These are phyloP conservation scores for Ceratocystis papillata DNA, from an alignment of 2,329 filamentous ascomycete genomes.

Conservation along the genomic window DNA sequence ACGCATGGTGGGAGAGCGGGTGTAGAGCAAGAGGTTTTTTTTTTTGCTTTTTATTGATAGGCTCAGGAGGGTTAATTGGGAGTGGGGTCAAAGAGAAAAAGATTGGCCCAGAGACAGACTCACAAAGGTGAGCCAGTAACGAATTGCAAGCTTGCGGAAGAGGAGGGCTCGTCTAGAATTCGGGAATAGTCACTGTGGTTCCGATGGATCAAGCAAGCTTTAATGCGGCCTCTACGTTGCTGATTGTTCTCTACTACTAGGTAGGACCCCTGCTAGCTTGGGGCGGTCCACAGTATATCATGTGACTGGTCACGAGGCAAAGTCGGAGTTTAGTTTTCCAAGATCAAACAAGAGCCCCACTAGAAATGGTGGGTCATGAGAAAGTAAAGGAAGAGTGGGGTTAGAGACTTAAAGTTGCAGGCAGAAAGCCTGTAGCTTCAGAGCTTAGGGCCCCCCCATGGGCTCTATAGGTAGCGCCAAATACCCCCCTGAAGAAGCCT, in stretches of 20 bases:
- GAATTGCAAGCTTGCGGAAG: neutral
- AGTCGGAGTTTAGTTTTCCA: neutral
- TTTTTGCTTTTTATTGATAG: neutral
- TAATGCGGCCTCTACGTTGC: neutral
- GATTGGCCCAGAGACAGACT: neutral
- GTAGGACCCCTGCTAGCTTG: neutral
- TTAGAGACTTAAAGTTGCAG: neutral
- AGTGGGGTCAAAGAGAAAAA: neutral
- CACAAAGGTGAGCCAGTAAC: neutral
- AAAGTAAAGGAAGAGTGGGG: neutral
- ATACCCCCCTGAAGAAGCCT: neutral
- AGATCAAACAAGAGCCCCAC: neutral
- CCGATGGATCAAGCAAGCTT: conserved; percentile 2
- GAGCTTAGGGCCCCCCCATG: neutral
- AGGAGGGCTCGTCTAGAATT: neutral
- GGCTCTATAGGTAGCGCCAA: neutral
- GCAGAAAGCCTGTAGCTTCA: neutral
- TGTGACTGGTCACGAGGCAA: neutral
- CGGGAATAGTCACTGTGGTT: neutral
- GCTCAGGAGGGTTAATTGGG: neutral
- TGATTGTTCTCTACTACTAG: neutral
- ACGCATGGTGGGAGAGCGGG: conserved; percentile 54
- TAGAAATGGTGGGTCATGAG: conserved; percentile 7
- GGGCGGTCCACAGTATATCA: neutral
- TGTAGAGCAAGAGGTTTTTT: neutral